phyloP scores from a whole-genome alignment of 1,139 yeast species.

The Saccharomycopsis hybrid region DNA sequence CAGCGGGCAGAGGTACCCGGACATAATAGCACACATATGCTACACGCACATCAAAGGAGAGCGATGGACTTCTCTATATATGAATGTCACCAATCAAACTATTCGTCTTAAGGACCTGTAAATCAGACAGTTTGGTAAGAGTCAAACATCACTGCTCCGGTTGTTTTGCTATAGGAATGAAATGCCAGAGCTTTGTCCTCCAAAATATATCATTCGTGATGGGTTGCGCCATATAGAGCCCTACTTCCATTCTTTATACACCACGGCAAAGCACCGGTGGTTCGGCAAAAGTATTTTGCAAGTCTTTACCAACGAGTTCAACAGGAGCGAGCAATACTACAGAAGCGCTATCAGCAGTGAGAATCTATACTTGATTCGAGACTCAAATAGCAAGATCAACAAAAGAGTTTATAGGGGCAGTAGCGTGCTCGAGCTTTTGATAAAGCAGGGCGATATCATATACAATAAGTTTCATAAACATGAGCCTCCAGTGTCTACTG shows the following conservation, averaged over 20 bases:
- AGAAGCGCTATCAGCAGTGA: slow-evolving; percentile 3
- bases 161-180: no score
- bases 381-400: neutral
- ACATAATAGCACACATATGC: no score
- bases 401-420: neutral
- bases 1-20: no score
- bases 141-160: no score
- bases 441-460: slow-evolving; percentile 14
- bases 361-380: slow-evolving; percentile 3
- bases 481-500: slow-evolving; percentile 48
- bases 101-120: no score
- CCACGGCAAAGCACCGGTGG: slow-evolving; percentile 89
- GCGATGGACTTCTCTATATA: no score
- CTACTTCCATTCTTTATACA: slow-evolving; percentile 71
- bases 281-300: slow-evolving; percentile 65
- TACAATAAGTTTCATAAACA: slow-evolving; percentile 45
- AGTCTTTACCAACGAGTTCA: slow-evolving; percentile 67
- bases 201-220: slow-evolving; percentile 17
- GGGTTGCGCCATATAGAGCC: slow-evolving; percentile 70
- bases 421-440: neutral
- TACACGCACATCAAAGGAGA: no score
- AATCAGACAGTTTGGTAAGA: no score
- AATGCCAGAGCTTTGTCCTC: no score
- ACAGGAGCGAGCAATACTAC: slow-evolving; percentile 28
- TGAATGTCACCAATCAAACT: no score